Percentiles rank a stretch among this genome's conserved stretches.
Evolutionary conservation across 2,329 filamentous ascomycete species (phyloP).

Genomic region (Fusarium algeriense): DNA sequence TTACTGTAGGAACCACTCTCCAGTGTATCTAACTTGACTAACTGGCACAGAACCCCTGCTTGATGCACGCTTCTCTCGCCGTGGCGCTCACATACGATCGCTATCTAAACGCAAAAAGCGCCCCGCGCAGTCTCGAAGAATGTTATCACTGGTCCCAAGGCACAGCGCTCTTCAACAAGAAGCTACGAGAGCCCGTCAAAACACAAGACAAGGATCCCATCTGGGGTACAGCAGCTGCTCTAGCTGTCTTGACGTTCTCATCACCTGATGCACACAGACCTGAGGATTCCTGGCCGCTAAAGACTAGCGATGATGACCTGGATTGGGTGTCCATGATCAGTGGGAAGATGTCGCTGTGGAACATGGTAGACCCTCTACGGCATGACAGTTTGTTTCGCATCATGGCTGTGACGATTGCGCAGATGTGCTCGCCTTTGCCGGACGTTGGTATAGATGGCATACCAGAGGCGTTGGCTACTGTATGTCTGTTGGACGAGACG

Average conservation of each 20-base stretch:
- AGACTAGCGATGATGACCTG: conserved; percentile 42
- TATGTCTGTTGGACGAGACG: conserved; percentile 44
- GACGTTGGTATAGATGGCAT: conserved; percentile 44
- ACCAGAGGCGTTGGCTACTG: conserved; percentile 36
- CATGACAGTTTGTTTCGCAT: conserved; percentile 52
- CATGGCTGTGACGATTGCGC: conserved; percentile 51
- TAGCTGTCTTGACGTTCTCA: conserved; percentile 57
- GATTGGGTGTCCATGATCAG: conserved; percentile 53
- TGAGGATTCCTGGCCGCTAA: conserved; percentile 53
- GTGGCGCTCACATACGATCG: conserved; percentile 58
- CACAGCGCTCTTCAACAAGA: conserved; percentile 55
- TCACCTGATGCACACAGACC: conserved; percentile 52
- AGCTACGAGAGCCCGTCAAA: conserved; percentile 51
- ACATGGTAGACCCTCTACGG: conserved; percentile 51
- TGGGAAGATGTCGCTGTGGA: conserved; percentile 55
- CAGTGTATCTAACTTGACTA: background rate
- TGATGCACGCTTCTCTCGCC: conserved; percentile 61
- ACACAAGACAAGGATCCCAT: conserved; percentile 57
- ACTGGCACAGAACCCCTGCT: conserved; percentile 53
- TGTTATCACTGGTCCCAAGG: conserved; percentile 59
- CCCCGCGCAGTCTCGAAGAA: conserved; percentile 53
- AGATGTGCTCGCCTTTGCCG: conserved; percentile 53
- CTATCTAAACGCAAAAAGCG: conserved; percentile 43
- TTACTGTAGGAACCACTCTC: conserved; percentile 50
- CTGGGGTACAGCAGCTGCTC: conserved; percentile 60